A percentile compares a stretch with the other conserved stretches of the same genome.
These are phyloP conservation scores for Pestalotiopsis sp. DNA, from an alignment of 2,329 filamentous ascomycete genomes.

Conservation along the genomic window DNA sequence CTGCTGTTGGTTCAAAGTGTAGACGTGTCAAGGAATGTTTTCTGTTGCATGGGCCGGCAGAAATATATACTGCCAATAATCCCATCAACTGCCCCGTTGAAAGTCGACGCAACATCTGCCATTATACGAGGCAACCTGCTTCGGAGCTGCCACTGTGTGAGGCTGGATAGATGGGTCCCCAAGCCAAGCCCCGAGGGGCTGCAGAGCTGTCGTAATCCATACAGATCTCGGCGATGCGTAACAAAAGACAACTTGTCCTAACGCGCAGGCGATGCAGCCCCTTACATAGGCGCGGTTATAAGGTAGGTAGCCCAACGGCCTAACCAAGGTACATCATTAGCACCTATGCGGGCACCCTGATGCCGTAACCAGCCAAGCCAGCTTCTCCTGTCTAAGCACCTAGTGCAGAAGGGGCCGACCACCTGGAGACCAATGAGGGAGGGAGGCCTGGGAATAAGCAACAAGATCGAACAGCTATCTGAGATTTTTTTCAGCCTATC, in stretches of 20 bases:
- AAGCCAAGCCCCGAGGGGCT: background rate
- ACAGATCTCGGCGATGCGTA: background rate
- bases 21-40: too few relatives aligned
- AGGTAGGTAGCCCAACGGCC: background rate
- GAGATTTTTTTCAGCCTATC: background rate
- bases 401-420: background rate
- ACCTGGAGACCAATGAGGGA: background rate
- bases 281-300: slow-evolving; percentile 1
- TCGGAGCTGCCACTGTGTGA: background rate
- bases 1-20: too few relatives aligned
- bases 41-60: too few relatives aligned
- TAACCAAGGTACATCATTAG: background rate
- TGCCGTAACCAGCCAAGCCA: background rate
- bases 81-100: too few relatives aligned
- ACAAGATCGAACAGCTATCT: background rate
- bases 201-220: background rate
- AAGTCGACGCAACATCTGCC: background rate
- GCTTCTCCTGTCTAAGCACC: background rate
- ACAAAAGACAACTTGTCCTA: background rate
- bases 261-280: background rate
- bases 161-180: background rate
- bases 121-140: background rate
- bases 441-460: background rate
- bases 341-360: slow-evolving; percentile 1
- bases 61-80: too few relatives aligned